These are phyloP conservation scores for Lactuca saligna DNA, from an alignment of 129 eudicot species.

Conservation along the genomic window DNA sequence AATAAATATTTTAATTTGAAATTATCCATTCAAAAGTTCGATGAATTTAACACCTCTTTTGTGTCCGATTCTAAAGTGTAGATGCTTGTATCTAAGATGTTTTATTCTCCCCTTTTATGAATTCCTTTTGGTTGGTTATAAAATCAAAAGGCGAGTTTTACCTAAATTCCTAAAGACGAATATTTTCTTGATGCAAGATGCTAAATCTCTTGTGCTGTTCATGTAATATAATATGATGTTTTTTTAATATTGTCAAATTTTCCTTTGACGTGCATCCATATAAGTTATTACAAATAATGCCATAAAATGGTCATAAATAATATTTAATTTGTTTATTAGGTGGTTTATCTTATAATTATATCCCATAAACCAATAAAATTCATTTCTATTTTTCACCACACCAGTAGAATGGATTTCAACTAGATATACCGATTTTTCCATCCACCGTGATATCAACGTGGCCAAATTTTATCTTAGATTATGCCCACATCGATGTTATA, in stretches of 20 bases:
- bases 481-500: too few relatives aligned
- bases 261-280: too few relatives aligned
- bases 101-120: conserved; percentile 27
- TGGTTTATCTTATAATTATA: too few relatives aligned
- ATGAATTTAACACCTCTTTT: conserved; percentile 32
- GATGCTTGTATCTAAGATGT: conserved; percentile 31
- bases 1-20: background rate
- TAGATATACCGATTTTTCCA: too few relatives aligned
- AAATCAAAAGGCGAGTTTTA: conserved; percentile 17
- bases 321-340: too few relatives aligned
- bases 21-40: conserved; percentile 18
- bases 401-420: too few relatives aligned
- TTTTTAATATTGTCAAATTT: background rate
- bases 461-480: too few relatives aligned
- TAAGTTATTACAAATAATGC: background rate
- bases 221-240: background rate
- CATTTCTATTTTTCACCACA: too few relatives aligned
- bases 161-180: conserved; percentile 19
- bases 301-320: too few relatives aligned
- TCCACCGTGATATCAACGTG: too few relatives aligned
- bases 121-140: conserved; percentile 39
- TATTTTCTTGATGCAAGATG: conserved; percentile 23
- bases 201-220: background rate
- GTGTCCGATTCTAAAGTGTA: conserved; percentile 29
- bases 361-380: too few relatives aligned